Base-by-base conservation (phyloP, 495 filamentous ascomycete genomes). In the Lepraria neglecta region DNA sequence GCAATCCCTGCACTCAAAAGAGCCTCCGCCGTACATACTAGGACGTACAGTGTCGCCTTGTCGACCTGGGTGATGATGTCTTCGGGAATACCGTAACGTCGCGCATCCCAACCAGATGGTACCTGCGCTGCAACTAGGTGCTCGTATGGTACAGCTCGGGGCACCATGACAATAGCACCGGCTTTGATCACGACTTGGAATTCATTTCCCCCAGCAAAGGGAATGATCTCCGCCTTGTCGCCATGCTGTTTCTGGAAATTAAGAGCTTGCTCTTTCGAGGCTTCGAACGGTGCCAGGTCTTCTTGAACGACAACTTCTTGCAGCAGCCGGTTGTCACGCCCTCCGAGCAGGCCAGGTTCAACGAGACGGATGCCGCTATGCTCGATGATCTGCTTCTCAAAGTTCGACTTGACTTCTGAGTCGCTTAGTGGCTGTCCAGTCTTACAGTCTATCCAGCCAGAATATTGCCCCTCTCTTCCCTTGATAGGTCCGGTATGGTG, bases 31-130 rank as follows among this genome's bases (percentile, higher is more conserved):
- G 48, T 58, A 44, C 58, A 51, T 30, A 55, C 51, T 12, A 70
- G 46, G 5, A 47, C 57, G 50, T 64, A 70, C 4, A 68, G 42
- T 10, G 65, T 68, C 17, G 59, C 56, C 7, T 61, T 61, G 40
- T 67, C 68, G 12, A 70, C 60, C 33, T 56, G 56, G 3, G n/a
- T 11, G 17, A 65, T 53, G 30, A 70, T 64, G 35, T 71, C 69
- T 1, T 66, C 68, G 27, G 66, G 61, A 19, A 70, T 56, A 17
- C 68, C 69, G 40, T 70, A 69, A 4, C 17, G 42, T 33, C 19
- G 28, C 5, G 68, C 27, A 56, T 68, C 56, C 69, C 68, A 69
- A 9, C 68, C 65, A 3, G 59, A 59, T 3, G 69, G 65, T 11
- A 70, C 42, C 42, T 59, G 68, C 28, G 65, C 69, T 40, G 62